phyloP scores from a whole-genome alignment of 2,329 filamentous ascomycete genomes.

The Verticillium albo-atrum region DNA sequence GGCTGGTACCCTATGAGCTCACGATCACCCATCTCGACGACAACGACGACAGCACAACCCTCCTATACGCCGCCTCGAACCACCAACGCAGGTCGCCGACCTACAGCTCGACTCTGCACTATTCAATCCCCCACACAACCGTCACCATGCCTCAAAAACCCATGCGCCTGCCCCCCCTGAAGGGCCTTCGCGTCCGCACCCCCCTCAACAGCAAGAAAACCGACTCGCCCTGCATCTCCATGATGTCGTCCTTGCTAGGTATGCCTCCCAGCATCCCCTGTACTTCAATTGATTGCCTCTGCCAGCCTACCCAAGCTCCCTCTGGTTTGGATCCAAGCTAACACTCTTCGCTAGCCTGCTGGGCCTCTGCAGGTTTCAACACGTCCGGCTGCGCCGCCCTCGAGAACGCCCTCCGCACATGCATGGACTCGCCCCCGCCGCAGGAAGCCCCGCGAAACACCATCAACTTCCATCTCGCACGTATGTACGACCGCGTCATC shows the following conservation, averaged over 20 bases:
- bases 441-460: slow-evolving; percentile 55
- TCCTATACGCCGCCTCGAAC: not conserved
- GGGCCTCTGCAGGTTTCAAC: slow-evolving; percentile 74
- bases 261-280: slow-evolving; percentile 16
- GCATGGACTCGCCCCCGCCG: slow-evolving; percentile 74
- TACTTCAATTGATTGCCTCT: not conserved
- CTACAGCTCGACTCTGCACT: not conserved
- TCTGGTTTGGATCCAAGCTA: not conserved
- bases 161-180: slow-evolving; percentile 54
- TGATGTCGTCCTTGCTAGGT: slow-evolving; percentile 57
- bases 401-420: slow-evolving; percentile 56
- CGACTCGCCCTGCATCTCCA: slow-evolving; percentile 47
- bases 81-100: not conserved
- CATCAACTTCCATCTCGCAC: slow-evolving; percentile 87
- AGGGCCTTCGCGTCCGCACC: slow-evolving; percentile 48
- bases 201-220: slow-evolving; percentile 37
- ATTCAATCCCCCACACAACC: not conserved
- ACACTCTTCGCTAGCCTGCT: slow-evolving; percentile 58
- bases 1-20: not conserved
- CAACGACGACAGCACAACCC: too few species aligned
- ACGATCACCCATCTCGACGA: not conserved
- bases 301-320: not conserved
- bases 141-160: slow-evolving; percentile 44
- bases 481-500: slow-evolving; percentile 69
- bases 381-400: slow-evolving; percentile 53